Percentiles rank a stretch among this genome's conserved stretches.
phyloP scores from a whole-genome alignment of 495 filamentous ascomycete species.

The Glarea lozoyensis region DNA sequence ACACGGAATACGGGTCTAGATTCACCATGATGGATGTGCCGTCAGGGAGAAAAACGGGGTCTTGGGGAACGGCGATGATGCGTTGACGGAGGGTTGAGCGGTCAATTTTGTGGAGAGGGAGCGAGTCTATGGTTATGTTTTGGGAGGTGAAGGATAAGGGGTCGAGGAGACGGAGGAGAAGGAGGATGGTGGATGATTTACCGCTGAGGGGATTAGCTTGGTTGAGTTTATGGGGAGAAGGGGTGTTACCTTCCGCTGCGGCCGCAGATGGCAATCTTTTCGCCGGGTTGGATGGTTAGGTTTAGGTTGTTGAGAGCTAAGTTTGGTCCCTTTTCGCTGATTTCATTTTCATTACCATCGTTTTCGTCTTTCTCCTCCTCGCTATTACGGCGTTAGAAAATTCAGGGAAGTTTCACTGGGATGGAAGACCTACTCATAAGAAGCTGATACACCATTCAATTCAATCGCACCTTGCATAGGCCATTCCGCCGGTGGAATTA shows the following conservation, averaged over 20 bases:
- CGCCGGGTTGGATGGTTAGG: constrained; percentile 40
- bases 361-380: no score
- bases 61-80: constrained; percentile 31
- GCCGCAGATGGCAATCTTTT: constrained; percentile 47
- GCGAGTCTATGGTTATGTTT: constrained; percentile 19
- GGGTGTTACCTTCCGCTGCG: constrained; percentile 23
- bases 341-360: no score
- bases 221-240: background rate
- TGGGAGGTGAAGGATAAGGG: constrained; percentile 9
- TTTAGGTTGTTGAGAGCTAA: constrained; percentile 40
- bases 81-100: constrained; percentile 19
- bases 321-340: background rate
- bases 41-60: constrained; percentile 26
- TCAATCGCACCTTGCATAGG: background rate
- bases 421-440: background rate
- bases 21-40: constrained; percentile 19
- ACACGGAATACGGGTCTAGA: background rate
- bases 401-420: background rate
- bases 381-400: no score
- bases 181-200: constrained; percentile 24
- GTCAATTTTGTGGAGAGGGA: constrained; percentile 20
- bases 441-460: background rate
- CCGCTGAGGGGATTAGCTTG: background rate
- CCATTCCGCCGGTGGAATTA: background rate
- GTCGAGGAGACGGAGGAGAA: constrained; percentile 29